phyloP scores from a whole-genome alignment of 2,329 filamentous ascomycete species.

The Calycina herbarum region DNA sequence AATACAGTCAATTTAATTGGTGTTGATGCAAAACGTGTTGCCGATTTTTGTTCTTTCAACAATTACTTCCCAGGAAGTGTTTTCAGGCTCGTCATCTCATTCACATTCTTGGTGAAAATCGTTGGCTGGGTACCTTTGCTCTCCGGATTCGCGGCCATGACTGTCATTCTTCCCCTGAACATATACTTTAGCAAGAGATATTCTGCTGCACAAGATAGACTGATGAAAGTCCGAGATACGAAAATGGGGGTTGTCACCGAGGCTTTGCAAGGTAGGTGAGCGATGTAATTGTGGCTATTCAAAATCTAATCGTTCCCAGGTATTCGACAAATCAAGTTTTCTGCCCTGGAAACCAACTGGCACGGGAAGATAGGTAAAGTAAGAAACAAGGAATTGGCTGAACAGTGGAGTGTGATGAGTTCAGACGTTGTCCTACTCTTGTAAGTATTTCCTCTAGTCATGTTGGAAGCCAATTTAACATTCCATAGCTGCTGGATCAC shows the following conservation, averaged over 20 bases:
- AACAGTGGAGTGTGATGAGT: constrained; percentile 57
- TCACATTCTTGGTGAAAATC: constrained; percentile 65
- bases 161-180: constrained; percentile 67
- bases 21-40: constrained; percentile 70
- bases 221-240: constrained; percentile 75
- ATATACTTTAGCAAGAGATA: constrained; percentile 66
- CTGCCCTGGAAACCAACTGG: constrained; percentile 74
- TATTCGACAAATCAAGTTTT: constrained; percentile 84
- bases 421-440: constrained; percentile 62
- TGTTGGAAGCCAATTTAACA: constrained; percentile 10
- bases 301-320: constrained; percentile 17
- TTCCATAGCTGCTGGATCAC: constrained; percentile 62
- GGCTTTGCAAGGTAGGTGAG: constrained; percentile 60
- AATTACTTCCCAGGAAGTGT: constrained; percentile 63
- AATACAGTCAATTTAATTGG: constrained; percentile 76
- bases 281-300: not conserved
- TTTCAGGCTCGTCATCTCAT: constrained; percentile 64
- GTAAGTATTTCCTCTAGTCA: constrained; percentile 16
- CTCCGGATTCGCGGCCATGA: constrained; percentile 64
- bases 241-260: constrained; percentile 78
- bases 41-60: constrained; percentile 67
- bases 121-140: constrained; percentile 71
- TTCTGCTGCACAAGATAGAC: constrained; percentile 60
- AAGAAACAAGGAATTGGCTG: constrained; percentile 64
- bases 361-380: constrained; percentile 66